phyloP scores from a whole-genome alignment of 441 rosid genomes.

The Syzygium malaccense region DNA sequence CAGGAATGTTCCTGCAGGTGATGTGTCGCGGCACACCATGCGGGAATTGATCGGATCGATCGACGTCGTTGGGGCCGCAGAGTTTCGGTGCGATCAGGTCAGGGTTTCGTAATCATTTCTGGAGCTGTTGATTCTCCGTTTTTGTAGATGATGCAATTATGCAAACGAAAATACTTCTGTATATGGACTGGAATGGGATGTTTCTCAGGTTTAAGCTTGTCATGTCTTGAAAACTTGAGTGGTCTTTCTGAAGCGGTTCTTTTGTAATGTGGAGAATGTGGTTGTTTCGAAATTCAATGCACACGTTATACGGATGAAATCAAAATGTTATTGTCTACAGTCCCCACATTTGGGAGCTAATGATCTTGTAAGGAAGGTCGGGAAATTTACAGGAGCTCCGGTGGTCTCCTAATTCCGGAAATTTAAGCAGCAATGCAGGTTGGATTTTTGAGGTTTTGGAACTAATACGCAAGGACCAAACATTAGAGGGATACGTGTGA shows the following conservation, averaged over 20 bases:
- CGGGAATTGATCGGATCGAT: constrained; percentile 54
- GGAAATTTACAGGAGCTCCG: background rate
- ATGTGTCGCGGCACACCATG: constrained; percentile 49
- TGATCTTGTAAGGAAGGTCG: background rate
- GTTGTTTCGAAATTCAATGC: background rate
- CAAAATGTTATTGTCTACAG: background rate
- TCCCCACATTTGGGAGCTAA: background rate
- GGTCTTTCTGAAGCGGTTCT: background rate
- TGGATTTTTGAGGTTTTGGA: background rate
- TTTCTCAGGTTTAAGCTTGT: background rate
- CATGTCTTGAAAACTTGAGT: background rate
- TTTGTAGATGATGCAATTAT: background rate
- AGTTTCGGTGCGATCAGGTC: constrained; percentile 72
- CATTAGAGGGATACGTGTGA: background rate
- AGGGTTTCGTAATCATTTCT: background rate
- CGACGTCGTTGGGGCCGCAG: constrained; percentile 30
- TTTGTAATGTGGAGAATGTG: background rate
- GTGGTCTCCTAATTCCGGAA: background rate
- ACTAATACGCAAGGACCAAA: background rate
- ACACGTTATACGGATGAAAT: background rate
- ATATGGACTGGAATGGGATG: background rate
- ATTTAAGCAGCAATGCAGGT: background rate
- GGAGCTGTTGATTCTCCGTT: background rate
- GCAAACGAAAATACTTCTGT: background rate
- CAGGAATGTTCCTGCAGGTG: constrained; percentile 40